Conservation (phyloP, 345 rosid species). For the Populus tremula region DNA sequence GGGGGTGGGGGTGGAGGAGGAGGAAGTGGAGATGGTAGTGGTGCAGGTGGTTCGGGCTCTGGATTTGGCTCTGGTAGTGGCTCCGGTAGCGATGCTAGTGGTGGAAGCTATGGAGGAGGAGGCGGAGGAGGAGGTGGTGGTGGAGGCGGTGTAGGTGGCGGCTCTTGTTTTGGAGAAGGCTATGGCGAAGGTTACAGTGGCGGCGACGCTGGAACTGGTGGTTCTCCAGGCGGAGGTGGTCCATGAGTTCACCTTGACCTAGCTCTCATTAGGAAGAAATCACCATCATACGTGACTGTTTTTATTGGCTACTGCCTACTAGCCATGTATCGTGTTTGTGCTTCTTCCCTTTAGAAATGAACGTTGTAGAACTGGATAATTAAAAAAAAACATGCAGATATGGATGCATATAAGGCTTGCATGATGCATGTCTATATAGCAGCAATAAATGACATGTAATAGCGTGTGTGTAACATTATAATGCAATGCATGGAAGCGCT, state of each 20-base stretch:
- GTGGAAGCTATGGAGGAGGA: not conserved
- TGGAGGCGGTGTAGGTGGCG: not conserved
- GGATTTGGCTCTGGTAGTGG: constrained; percentile 10
- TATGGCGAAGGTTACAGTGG: not conserved
- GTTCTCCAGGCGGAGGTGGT: not conserved
- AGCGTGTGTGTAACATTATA: too few species aligned
- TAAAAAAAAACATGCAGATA: too few species aligned
- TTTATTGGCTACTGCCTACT: too few species aligned
- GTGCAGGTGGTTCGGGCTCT: not conserved
- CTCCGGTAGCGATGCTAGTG: not conserved
- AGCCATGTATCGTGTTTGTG: too few species aligned
- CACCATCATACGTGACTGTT: too few species aligned
- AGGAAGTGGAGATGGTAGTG: not conserved
- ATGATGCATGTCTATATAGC: too few species aligned
- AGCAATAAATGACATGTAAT: too few species aligned
- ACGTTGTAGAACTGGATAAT: too few species aligned
- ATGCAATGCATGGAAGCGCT: too few species aligned
- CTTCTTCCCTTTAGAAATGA: too few species aligned
- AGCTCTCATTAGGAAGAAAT: too few species aligned
- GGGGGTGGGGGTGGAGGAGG: not conserved
- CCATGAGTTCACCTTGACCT: not conserved
- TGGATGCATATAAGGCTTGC: too few species aligned
- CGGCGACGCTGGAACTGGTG: not conserved
- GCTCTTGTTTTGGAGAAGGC: constrained; percentile 7
- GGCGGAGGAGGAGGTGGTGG: constrained; percentile 1